Percentiles rank a stretch among this genome's conserved stretches.
These are phyloP conservation scores for Nelumbo lutea DNA, from an alignment of 164 flowering plant genomes.

Conservation along the genomic window DNA sequence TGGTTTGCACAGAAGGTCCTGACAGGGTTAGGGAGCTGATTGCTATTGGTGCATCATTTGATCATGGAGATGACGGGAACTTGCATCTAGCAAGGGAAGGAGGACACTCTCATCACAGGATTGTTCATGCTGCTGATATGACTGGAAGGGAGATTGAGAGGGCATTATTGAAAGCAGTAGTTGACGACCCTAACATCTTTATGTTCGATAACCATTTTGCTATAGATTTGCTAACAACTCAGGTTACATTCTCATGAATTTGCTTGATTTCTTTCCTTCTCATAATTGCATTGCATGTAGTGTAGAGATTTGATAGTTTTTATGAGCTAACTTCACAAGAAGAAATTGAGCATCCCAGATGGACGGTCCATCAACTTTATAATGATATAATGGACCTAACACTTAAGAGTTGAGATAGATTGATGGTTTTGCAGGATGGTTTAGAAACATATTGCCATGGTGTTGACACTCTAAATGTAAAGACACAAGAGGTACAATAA, in stretches of 20 bases:
- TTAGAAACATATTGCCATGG: constrained; percentile 82
- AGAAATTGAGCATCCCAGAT: not conserved
- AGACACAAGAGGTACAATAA: constrained; percentile 66
- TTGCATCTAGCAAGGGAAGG: constrained; percentile 96
- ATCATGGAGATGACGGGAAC: constrained; percentile 96
- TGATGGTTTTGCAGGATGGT: constrained; percentile 55
- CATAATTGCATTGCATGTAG: not conserved
- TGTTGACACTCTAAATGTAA: constrained; percentile 78
- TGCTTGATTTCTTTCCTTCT: not conserved
- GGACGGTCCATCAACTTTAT: not conserved
- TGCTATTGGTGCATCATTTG: constrained; percentile 97
- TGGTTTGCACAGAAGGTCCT: constrained; percentile 98
- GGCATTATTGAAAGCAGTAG: constrained; percentile 78
- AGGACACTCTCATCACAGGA: constrained; percentile 91
- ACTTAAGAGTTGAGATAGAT: too few species aligned
- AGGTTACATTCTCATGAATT: constrained; percentile 37
- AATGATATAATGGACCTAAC: not conserved
- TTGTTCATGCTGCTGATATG: constrained; percentile 99
- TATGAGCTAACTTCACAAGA: not conserved
- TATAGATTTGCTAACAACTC: constrained; percentile 84
- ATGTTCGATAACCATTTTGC: constrained; percentile 93
- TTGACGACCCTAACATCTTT: constrained; percentile 63
- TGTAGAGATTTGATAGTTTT: not conserved
- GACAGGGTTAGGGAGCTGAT: constrained; percentile 87
- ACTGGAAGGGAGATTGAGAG: constrained; percentile 97